A percentile compares a stretch with the other conserved stretches of the same genome.
These are phyloP conservation scores for Sporothrix variecibatus DNA, from an alignment of 2,329 filamentous ascomycete genomes.

Conservation along the genomic window DNA sequence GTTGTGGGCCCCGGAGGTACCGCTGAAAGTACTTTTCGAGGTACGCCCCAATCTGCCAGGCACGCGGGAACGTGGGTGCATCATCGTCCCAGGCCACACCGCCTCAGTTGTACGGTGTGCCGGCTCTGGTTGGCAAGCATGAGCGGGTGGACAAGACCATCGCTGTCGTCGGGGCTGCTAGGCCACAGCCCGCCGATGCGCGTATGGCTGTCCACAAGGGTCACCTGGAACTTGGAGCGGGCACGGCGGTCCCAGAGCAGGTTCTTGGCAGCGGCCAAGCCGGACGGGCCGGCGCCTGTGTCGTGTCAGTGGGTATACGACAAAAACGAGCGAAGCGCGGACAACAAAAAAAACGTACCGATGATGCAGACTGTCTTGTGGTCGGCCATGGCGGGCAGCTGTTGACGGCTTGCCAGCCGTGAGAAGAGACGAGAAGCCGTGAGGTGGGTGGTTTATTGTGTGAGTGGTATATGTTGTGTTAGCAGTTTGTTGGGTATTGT, in stretches of 20 bases:
- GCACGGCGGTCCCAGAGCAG: conserved; percentile 61
- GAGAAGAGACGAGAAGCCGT: not conserved
- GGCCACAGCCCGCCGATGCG: conserved; percentile 81
- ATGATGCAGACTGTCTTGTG: conserved; percentile 55
- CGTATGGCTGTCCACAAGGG: conserved; percentile 66
- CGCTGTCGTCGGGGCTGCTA: conserved; percentile 48
- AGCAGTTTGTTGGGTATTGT: not conserved
- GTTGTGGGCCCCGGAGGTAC: conserved; percentile 50
- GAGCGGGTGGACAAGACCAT: conserved; percentile 62
- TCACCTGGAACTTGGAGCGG: conserved; percentile 61
- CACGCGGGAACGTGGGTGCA: conserved; percentile 67
- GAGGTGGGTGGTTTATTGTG: not conserved
- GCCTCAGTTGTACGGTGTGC: conserved; percentile 71
- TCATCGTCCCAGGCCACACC: conserved; percentile 67
- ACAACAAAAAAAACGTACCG: conserved; percentile 39
- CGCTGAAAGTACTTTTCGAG: conserved; percentile 63
- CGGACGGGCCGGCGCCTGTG: conserved; percentile 67
- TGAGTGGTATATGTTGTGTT: not conserved
- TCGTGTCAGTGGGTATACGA: not conserved
- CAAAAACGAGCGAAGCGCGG: not conserved
- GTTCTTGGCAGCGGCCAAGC: conserved; percentile 71
- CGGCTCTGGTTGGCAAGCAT: conserved; percentile 75
- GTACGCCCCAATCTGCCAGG: conserved; percentile 76
- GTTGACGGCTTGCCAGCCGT: not conserved
- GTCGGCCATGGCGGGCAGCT: conserved; percentile 14